These are phyloP conservation scores for Yarrowia osloensis DNA, from an alignment of 805 yeast genomes.

Conservation along the genomic window DNA sequence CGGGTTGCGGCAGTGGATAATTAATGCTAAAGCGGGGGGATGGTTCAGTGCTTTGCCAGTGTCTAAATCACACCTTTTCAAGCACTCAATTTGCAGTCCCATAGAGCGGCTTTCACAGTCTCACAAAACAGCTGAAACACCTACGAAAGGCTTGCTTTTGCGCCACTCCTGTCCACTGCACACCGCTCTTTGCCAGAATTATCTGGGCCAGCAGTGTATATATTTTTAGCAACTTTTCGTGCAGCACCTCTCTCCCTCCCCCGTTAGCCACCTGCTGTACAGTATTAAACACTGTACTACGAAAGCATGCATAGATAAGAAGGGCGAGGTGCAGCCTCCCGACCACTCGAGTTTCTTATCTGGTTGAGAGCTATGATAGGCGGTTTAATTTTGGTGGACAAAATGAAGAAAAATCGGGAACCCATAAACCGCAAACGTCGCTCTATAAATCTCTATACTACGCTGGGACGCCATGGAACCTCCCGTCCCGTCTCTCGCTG, in stretches of 20 bases:
- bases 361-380: not conserved
- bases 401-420: too few relatives aligned
- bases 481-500: too few relatives aligned
- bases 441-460: too few relatives aligned
- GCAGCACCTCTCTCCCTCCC: not conserved
- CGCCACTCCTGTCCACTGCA: too few relatives aligned
- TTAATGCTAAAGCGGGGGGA: not conserved
- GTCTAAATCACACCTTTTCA: not conserved
- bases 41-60: not conserved
- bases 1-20: conserved; percentile 23
- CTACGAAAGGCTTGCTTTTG: too few relatives aligned
- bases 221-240: not conserved
- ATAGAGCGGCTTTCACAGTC: not conserved
- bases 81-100: not conserved
- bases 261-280: not conserved
- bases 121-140: too few relatives aligned
- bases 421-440: too few relatives aligned
- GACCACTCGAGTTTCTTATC: not conserved
- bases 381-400: not conserved
- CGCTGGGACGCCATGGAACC: too few relatives aligned
- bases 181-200: too few relatives aligned
- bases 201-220: not conserved
- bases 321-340: not conserved
- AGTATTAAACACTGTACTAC: conserved; percentile 5
- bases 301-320: conserved; percentile 19